These are phyloP conservation scores for Tulasnella sp. DNA, from an alignment of 768 basidiomycete species.

Conservation along the genomic window DNA sequence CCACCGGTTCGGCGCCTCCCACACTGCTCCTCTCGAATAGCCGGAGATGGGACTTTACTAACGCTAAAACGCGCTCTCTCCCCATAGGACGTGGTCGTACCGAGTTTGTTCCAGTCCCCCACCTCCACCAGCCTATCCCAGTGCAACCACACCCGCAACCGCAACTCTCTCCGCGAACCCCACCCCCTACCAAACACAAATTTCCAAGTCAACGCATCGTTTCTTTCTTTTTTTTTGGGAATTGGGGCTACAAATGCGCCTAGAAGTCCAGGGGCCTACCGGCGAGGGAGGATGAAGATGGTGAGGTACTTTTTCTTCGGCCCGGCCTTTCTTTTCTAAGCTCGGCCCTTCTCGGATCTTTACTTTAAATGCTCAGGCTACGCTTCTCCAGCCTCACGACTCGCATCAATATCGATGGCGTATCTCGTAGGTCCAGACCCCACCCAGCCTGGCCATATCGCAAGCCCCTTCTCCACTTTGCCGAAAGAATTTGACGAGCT, in stretches of 20 bases:
- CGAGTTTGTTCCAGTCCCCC: constrained; percentile 6
- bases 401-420: not conserved
- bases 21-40: not conserved
- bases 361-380: not conserved
- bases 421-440: not conserved
- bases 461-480: constrained; percentile 13
- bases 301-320: not conserved
- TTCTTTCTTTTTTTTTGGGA: not conserved
- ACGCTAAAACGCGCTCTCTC: not conserved
- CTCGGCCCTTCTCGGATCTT: not conserved
- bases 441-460: not conserved
- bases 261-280: not conserved
- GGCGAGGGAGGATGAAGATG: not conserved
- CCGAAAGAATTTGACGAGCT: constrained; percentile 3
- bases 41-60: not conserved
- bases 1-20: too few species aligned
- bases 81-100: constrained; percentile 3
- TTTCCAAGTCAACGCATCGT: not conserved
- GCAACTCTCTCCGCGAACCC: constrained; percentile 1
- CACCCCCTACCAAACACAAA: constrained; percentile 7
- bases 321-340: not conserved
- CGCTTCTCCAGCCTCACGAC: not conserved
- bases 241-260: not conserved
- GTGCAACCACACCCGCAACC: not conserved
- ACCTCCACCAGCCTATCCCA: constrained; percentile 5